phyloP scores from a whole-genome alignment of 495 filamentous ascomycete species.

The Choiromyces venosus region DNA sequence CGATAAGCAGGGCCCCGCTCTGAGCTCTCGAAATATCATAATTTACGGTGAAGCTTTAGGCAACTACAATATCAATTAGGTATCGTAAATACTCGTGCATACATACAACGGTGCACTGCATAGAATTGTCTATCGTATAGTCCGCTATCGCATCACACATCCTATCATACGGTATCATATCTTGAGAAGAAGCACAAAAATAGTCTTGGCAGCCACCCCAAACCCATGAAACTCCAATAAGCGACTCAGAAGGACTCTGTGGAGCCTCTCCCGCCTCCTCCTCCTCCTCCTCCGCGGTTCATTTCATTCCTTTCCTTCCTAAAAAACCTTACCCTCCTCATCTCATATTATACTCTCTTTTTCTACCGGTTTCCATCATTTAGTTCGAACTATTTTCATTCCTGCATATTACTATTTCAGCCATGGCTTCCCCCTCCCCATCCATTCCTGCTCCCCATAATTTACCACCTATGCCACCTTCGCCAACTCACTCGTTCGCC shows the following conservation, averaged over 20 bases:
- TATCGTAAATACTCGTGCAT: neutral
- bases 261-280: neutral
- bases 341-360: neutral
- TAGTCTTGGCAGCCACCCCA: neutral
- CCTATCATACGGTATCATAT: neutral
- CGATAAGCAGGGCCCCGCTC: neutral
- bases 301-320: neutral
- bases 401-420: conserved; percentile 4
- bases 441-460: conserved; percentile 18
- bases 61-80: neutral
- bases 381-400: neutral
- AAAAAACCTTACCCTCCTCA: neutral
- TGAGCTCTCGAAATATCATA: neutral
- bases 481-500: conserved; percentile 57
- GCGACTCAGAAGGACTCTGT: neutral
- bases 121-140: neutral
- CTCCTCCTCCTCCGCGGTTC: neutral
- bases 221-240: neutral
- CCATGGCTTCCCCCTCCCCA: conserved; percentile 27
- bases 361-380: neutral
- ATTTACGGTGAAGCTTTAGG: neutral
- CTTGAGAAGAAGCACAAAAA: neutral
- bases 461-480: conserved; percentile 48
- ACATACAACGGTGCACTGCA: neutral
- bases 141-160: neutral